Evolutionary conservation across 352 stramenopile genomes (phyloP).

Genomic region (Phytophthora podocarpi): DNA sequence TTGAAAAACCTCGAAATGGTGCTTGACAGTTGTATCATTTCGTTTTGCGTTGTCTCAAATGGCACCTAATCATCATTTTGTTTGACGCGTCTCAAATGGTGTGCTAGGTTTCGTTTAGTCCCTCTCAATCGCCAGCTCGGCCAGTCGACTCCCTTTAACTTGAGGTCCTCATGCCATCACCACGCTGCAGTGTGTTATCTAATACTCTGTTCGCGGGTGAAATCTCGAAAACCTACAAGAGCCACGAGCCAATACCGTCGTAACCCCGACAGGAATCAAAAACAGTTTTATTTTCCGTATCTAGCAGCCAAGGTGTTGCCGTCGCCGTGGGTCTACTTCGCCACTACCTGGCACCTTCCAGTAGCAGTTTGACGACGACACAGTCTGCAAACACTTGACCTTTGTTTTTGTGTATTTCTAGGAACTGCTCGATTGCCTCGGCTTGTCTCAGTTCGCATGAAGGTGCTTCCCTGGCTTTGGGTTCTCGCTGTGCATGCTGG

Average conservation of each 20-base stretch:
- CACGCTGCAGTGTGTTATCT: no score
- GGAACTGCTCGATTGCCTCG: constrained; percentile 24
- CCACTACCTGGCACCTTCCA: not conserved
- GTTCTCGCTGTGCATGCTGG: constrained; percentile 1
- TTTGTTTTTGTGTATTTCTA: constrained; percentile 37
- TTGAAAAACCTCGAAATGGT: no score
- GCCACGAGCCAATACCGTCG: constrained; percentile 15
- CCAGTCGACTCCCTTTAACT: no score
- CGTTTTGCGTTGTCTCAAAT: no score
- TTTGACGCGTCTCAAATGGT: no score
- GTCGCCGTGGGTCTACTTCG: constrained; percentile 4
- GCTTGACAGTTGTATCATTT: no score
- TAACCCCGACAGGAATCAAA: constrained; percentile 17
- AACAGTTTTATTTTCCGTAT: constrained; percentile 29
- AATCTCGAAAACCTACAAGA: no score
- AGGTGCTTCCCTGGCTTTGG: constrained; percentile 4
- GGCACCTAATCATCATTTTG: no score
- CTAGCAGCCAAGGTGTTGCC: constrained; percentile 16
- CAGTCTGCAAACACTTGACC: constrained; percentile 14
- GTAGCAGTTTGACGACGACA: constrained; percentile 5
- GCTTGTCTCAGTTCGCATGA: constrained; percentile 4
- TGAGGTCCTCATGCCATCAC: no score
- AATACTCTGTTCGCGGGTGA: no score
- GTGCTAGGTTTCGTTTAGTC: no score
- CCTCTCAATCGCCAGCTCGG: no score